Evolutionary conservation across 2,329 filamentous ascomycete genomes (phyloP), one percentile per base, ranked within the genome.

Genomic region (Stromatinia cepivora): DNA sequence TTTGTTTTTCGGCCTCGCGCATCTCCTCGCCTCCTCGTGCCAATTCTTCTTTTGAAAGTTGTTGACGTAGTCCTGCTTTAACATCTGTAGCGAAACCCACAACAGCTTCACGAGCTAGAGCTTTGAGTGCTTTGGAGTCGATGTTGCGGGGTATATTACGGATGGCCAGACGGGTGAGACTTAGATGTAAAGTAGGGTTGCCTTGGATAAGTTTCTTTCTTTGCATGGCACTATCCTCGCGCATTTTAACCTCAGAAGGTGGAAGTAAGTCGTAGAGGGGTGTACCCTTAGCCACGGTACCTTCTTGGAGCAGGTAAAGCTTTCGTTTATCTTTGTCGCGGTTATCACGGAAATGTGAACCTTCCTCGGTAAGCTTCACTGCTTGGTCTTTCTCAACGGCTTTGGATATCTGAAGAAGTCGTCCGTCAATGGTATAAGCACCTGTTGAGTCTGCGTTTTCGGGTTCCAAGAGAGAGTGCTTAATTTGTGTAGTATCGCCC

Each of bases 21-120:
- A 94, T 94, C 62, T 91, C 89, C 45, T 92, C 89, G 15, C 91
- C 91, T 64, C 92, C 93, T 53, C 95, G 89, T 22, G 87, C 83
- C 66, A 92, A 85, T 79, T 99, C 96, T 76, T 99, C 95, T 77
- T 92, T 93, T n/a, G 92, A 95, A 4, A 99, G 84, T 28, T 90
- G 90, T 72, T 90, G 82, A 39, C 95, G 90, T 48, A 85, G 85
- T 20, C 92, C 92, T 39, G 84, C 85, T 78, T 94, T 97, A 73
- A 94, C 93, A 76, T 99, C 95, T 71, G 85, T 91, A 53, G 95
- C 94, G 77, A 99, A 99, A 0, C 93, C 94, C 62, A 98, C 95
- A 17, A 97, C 88, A n/a, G 92, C 95, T 79, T 95, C 88, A 73
- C 95, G 88, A 15, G 95, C 95, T 58, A 99, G 86, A 54, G 92